Conservation (phyloP, 108 stramenopile species). For the Craspedostauros australis region DNA sequence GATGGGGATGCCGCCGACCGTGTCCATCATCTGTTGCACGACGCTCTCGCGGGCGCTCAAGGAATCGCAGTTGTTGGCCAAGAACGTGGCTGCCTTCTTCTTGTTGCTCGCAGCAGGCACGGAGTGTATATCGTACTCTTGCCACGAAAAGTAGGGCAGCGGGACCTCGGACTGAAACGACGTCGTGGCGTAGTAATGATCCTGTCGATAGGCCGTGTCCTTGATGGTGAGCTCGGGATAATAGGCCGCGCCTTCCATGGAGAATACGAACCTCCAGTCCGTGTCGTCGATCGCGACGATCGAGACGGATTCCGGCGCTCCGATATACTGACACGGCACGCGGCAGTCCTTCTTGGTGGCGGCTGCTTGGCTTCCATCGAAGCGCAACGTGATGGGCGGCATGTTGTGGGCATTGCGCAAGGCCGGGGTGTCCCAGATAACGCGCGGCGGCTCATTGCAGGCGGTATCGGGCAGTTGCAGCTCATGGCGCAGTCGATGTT, state of each 20-base stretch:
- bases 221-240: conserved; percentile 19
- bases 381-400: too few species aligned
- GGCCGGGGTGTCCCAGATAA: too few species aligned
- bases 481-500: too few species aligned
- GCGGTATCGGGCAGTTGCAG: too few species aligned
- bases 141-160: conserved; percentile 52
- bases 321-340: too few species aligned
- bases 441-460: too few species aligned
- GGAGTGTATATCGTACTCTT: conserved; percentile 36
- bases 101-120: conserved; percentile 37
- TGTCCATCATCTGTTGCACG: conserved; percentile 29
- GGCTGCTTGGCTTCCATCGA: too few species aligned
- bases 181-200: conserved; percentile 54
- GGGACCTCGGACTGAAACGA: conserved; percentile 68
- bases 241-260: conserved; percentile 33
- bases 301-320: too few species aligned
- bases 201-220: conserved; percentile 7
- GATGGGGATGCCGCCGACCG: conserved; percentile 46
- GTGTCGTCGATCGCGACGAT: too few species aligned
- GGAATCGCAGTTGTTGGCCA: conserved; percentile 57
- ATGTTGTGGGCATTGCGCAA: too few species aligned
- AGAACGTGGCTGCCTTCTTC: conserved; percentile 54
- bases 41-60: conserved; percentile 48
- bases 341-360: too few species aligned
- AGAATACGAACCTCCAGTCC: too few species aligned